Evolutionary conservation across 345 rosid genomes (phyloP).

Genomic region (Eucalyptus brandiana): DNA sequence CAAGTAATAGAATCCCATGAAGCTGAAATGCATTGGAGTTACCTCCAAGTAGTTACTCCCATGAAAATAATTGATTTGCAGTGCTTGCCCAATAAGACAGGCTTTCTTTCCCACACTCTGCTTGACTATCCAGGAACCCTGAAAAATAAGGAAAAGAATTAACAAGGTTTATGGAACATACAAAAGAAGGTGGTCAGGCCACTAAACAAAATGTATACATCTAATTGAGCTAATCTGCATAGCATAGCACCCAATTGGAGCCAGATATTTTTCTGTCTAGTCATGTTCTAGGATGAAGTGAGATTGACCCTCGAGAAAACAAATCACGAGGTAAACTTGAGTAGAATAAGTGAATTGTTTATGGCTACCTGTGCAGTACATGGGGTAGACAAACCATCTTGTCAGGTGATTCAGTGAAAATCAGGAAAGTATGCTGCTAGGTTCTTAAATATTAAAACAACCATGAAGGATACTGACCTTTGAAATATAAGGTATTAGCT

Average conservation of each 20-base stretch:
- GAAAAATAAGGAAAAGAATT: background rate
- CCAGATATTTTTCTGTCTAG: background rate
- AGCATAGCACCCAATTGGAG: background rate
- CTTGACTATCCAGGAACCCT: constrained; percentile 99
- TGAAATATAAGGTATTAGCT: constrained; percentile 95
- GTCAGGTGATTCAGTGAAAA: background rate
- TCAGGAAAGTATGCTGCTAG: background rate
- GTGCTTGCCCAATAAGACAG: constrained; percentile 90
- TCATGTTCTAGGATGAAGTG: background rate
- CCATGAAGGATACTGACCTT: constrained; percentile 27
- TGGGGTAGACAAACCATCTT: background rate
- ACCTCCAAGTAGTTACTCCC: constrained; percentile 96
- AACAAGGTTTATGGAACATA: background rate
- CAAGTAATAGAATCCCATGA: background rate
- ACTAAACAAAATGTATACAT: background rate
- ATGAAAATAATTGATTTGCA: constrained; percentile 75
- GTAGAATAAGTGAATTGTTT: background rate
- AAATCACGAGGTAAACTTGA: background rate
- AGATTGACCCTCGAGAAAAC: background rate
- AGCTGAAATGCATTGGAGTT: background rate
- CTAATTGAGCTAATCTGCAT: background rate
- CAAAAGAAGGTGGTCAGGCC: background rate
- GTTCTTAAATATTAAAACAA: background rate
- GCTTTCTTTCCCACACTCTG: constrained; percentile 98
- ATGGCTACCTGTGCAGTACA: background rate